A percentile compares a stretch with the other conserved stretches of the same genome.
Conservation (phyloP, 768 basidiomycete species). For the Boletus insuetus region DNA sequence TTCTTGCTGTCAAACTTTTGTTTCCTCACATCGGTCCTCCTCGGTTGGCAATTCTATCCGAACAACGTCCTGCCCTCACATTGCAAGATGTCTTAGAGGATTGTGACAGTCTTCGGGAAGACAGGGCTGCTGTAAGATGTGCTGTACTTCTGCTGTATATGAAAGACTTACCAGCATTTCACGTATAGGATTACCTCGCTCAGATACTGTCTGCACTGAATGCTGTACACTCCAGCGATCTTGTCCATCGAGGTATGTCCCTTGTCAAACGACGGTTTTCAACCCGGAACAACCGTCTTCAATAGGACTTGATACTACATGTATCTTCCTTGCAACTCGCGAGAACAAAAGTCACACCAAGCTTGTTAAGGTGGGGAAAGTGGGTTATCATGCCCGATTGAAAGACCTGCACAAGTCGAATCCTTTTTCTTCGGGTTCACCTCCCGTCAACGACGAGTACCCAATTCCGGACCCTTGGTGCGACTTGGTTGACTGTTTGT, state of each 20-base stretch:
- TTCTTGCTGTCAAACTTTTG: slow-evolving; percentile 65
- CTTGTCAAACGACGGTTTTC: background rate
- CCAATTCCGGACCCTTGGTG: slow-evolving; percentile 32
- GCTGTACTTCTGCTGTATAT: background rate
- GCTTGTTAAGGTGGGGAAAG: slow-evolving; percentile 70
- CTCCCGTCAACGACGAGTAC: slow-evolving; percentile 15
- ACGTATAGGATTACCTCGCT: slow-evolving; percentile 62
- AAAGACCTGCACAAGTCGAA: slow-evolving; percentile 85
- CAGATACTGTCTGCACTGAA: slow-evolving; percentile 73
- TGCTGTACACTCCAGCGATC: slow-evolving; percentile 57
- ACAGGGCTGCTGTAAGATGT: slow-evolving; percentile 57
- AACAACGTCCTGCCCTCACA: slow-evolving; percentile 64
- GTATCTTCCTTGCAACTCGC: slow-evolving; percentile 58
- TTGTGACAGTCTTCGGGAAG: slow-evolving; percentile 69
- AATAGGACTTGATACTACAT: slow-evolving; percentile 55
- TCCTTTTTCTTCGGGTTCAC: slow-evolving; percentile 48
- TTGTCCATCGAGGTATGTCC: slow-evolving; percentile 66
- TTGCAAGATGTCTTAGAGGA: slow-evolving; percentile 76
- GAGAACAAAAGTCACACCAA: slow-evolving; percentile 54
- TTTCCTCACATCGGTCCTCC: slow-evolving; percentile 50
- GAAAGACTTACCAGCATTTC: background rate
- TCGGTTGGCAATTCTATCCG: slow-evolving; percentile 65
- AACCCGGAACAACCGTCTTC: background rate
- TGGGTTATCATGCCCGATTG: slow-evolving; percentile 67
- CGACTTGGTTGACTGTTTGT: background rate